A percentile compares a stretch with the other conserved stretches of the same genome.
These are phyloP conservation scores for Pseudogymnoascus sp. DNA, from an alignment of 2,329 filamentous ascomycete genomes.

Conservation along the genomic window DNA sequence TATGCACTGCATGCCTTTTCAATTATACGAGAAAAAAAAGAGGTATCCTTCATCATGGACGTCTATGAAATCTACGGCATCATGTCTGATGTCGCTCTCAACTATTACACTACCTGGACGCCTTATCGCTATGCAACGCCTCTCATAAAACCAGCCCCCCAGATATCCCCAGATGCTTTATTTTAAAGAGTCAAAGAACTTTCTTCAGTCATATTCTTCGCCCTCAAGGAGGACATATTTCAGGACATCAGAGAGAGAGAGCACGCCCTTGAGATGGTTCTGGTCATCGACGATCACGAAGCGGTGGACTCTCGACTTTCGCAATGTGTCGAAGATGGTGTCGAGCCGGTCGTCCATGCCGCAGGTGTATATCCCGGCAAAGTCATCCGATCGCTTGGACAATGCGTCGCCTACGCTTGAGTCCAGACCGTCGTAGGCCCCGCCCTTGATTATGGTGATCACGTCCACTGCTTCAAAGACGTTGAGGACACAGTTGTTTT, in stretches of 20 bases:
- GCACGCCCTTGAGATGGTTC: constrained; percentile 74
- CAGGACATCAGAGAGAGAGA: constrained; percentile 92
- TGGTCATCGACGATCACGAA: constrained; percentile 89
- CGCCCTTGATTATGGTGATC: constrained; percentile 89
- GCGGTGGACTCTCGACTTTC: constrained; percentile 87
- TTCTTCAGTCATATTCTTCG: constrained; percentile 16
- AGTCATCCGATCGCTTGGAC: constrained; percentile 79
- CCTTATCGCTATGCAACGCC: constrained; percentile 30
- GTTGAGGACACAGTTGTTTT: constrained; percentile 70
- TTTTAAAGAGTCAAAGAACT: neutral
- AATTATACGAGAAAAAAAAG: constrained; percentile 11
- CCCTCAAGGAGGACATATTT: constrained; percentile 78
- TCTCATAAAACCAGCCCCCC: constrained; percentile 12
- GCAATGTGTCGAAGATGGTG: constrained; percentile 93
- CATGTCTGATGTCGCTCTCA: constrained; percentile 15
- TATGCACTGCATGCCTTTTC: neutral
- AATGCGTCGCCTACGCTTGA: constrained; percentile 82
- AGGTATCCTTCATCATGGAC: constrained; percentile 21
- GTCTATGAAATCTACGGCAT: constrained; percentile 23
- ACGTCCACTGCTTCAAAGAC: constrained; percentile 98
- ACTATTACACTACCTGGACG: constrained; percentile 20
- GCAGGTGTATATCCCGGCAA: constrained; percentile 95
- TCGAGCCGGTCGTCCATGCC: constrained; percentile 84
- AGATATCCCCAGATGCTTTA: constrained; percentile 10
- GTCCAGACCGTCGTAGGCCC: constrained; percentile 82